These are phyloP conservation scores for Curvularia eragrostidis DNA, from an alignment of 2,329 filamentous ascomycete species.

Conservation along the genomic window DNA sequence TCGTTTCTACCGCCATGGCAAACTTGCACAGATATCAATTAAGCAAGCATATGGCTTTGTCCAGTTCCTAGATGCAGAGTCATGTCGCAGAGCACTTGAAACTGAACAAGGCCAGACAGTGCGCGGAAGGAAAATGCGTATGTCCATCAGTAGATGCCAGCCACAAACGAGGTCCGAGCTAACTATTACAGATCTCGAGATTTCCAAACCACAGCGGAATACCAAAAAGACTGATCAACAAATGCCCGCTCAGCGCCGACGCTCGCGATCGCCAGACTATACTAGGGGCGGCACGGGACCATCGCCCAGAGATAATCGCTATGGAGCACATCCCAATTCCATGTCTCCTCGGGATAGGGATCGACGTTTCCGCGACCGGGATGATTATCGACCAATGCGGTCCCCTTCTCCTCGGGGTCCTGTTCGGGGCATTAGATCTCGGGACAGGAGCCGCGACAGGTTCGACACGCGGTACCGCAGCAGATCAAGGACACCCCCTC, in stretches of 20 bases:
- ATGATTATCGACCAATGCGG: slow-evolving; percentile 63
- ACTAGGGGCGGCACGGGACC: slow-evolving; percentile 51
- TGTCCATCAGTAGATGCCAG: slow-evolving; percentile 51
- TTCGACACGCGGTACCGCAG: slow-evolving; percentile 61
- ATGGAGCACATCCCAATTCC: slow-evolving; percentile 44
- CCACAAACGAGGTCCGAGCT: slow-evolving; percentile 26
- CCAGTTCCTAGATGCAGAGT: slow-evolving; percentile 80
- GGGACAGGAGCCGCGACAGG: slow-evolving; percentile 54
- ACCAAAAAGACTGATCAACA: slow-evolving; percentile 63
- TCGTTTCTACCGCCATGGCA: slow-evolving; percentile 83
- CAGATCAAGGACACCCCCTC: slow-evolving; percentile 72
- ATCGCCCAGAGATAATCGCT: slow-evolving; percentile 58
- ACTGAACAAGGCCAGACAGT: slow-evolving; percentile 81
- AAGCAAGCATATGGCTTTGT: slow-evolving; percentile 98
- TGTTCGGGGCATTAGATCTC: slow-evolving; percentile 46
- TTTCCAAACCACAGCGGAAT: slow-evolving; percentile 86
- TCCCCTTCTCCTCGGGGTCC: slow-evolving; percentile 55
- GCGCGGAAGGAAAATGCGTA: slow-evolving; percentile 91
- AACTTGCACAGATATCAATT: slow-evolving; percentile 90
- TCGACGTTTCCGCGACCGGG: slow-evolving; percentile 61
- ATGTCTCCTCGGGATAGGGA: slow-evolving; percentile 55
- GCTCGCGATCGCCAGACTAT: slow-evolving; percentile 70
- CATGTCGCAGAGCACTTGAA: slow-evolving; percentile 77
- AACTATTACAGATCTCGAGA: slow-evolving; percentile 73
- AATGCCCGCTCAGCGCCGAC: slow-evolving; percentile 54